A percentile compares a stretch with the other conserved stretches of the same genome.
phyloP scores from a whole-genome alignment of 176 grass and related monocot species.

The Stipa capillata region DNA sequence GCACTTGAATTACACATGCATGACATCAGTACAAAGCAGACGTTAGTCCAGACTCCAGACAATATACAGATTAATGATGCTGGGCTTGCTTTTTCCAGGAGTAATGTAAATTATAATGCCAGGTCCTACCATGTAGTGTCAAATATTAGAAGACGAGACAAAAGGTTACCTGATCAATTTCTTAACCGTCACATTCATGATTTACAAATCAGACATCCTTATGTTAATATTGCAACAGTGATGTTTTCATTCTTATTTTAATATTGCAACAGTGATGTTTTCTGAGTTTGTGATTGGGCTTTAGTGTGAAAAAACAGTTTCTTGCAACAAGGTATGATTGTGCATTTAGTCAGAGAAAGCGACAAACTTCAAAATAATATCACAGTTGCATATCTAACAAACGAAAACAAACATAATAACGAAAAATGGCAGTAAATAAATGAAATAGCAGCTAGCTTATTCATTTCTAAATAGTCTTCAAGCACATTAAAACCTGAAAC shows the following conservation, averaged over 20 bases:
- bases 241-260: too few species aligned
- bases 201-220: neutral
- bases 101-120: slow-evolving; percentile 3
- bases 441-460: neutral
- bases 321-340: neutral
- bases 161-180: neutral
- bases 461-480: neutral
- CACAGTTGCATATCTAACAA: neutral
- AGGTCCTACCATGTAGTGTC: slow-evolving; percentile 1
- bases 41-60: neutral
- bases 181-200: neutral
- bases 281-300: neutral
- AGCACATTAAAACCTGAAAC: slow-evolving; percentile 5
- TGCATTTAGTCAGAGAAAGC: neutral
- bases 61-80: slow-evolving; percentile 16
- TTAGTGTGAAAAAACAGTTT: neutral
- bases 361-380: neutral
- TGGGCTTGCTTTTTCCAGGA: neutral
- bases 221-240: neutral
- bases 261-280: too few species aligned
- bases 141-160: slow-evolving; percentile 1
- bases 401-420: neutral
- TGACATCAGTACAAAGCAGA: neutral
- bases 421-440: neutral
- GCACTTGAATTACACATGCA: neutral